Conservation (phyloP, 495 filamentous ascomycete species). For the Podospora conica region DNA sequence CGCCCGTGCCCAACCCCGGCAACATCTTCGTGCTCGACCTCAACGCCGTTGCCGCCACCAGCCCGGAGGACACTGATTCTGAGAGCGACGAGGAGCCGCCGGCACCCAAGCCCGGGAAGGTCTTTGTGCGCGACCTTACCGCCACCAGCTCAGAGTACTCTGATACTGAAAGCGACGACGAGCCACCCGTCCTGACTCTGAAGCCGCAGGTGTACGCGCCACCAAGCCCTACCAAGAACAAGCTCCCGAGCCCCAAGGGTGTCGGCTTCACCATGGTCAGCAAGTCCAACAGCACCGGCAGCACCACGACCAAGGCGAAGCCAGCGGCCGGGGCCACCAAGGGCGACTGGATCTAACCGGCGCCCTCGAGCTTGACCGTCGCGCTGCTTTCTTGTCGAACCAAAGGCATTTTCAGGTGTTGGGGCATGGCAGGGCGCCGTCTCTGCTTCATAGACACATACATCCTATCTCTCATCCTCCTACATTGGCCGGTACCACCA, state of each 20-base stretch:
- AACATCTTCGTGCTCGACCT: neutral
- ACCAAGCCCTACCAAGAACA: slow-evolving; percentile 35
- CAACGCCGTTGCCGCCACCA: neutral
- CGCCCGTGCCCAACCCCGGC: slow-evolving; percentile 22
- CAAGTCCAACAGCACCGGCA: slow-evolving; percentile 8
- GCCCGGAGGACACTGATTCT: neutral
- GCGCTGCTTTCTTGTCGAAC: slow-evolving; percentile 1
- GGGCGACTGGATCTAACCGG: slow-evolving; percentile 24
- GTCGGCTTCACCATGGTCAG: slow-evolving; percentile 34
- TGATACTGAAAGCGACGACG: neutral
- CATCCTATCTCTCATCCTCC: neutral
- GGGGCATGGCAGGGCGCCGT: slow-evolving; percentile 1
- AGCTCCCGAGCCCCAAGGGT: slow-evolving; percentile 39
- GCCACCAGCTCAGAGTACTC: neutral
- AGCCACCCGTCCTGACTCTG: slow-evolving; percentile 22
- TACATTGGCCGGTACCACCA: slow-evolving; percentile 5
- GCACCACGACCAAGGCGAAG: slow-evolving; percentile 14
- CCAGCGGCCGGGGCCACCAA: slow-evolving; percentile 6
- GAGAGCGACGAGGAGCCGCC: no score
- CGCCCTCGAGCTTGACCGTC: neutral
- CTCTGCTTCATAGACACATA: slow-evolving; percentile 3
- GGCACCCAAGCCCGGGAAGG: slow-evolving; percentile 12
- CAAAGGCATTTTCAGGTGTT: slow-evolving; percentile 27
- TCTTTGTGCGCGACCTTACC: neutral
- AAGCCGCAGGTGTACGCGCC: slow-evolving; percentile 39